These are phyloP conservation scores for Dillenia turbinata DNA, from an alignment of 164 flowering plant species.

Conservation along the genomic window DNA sequence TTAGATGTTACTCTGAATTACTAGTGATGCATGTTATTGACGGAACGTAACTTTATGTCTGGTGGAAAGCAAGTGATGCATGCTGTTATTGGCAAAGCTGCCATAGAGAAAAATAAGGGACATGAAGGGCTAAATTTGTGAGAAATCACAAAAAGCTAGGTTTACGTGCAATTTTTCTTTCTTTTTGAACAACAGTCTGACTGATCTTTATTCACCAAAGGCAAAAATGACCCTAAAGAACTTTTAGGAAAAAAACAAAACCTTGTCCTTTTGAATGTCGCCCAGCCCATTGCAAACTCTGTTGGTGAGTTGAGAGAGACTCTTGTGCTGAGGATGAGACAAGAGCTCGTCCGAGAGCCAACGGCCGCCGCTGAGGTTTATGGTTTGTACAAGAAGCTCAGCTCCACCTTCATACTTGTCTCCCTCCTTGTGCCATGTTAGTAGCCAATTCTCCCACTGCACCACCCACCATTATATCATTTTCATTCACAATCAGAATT, in stretches of 20 bases:
- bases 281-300: constrained; percentile 23
- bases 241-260: not conserved
- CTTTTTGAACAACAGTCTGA: no score
- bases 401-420: constrained; percentile 19
- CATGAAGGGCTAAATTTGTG: no score
- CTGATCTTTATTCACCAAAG: no score
- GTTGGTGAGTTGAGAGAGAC: constrained; percentile 30
- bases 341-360: constrained; percentile 13
- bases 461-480: not conserved
- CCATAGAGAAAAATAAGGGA: no score
- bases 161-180: no score
- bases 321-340: constrained; percentile 18
- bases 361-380: constrained; percentile 25
- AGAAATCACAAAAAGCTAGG: no score
- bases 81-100: no score
- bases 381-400: constrained; percentile 31
- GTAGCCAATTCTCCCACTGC: constrained; percentile 3
- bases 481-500: not conserved
- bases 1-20: no score
- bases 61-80: no score
- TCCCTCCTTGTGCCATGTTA: not conserved
- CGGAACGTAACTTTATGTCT: no score
- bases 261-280: constrained; percentile 14
- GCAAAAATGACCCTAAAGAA: no score
- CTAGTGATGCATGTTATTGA: no score